Evolutionary conservation across 768 basidiomycete species (phyloP), one percentile per base, ranked within the genome.

Genomic region (Hirschioporus abietinus): DNA sequence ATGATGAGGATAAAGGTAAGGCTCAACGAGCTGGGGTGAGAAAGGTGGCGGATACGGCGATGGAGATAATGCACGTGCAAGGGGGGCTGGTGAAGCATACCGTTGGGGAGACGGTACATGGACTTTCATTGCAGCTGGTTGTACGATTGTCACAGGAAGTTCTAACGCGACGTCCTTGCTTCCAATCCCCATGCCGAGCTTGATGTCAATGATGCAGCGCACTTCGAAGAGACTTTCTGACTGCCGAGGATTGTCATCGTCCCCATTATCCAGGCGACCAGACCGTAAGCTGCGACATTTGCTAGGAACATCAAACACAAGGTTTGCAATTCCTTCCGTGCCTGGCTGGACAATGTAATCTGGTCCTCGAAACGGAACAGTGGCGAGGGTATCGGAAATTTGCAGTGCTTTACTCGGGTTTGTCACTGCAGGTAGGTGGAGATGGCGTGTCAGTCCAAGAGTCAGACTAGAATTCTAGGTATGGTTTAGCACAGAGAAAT

Each of bases 301-400:
- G 61, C 77, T 80, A 5, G 92, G 92, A n/a, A 93, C 85, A 73
- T 93, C 88, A 68, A 95, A 88, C 12, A 92, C 89, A 12, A 95
- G 82, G 71, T 84, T 86, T 0, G 92, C 92, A 1, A 93, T 83
- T 24, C 92, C 92, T 72, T 93, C 92, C 1, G 81, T 82, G 20
- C 90, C 90, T 0, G 91, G 90, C 8, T 82, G 82, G 34, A 93
- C 85, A 35, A 85, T 84, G 69, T 93, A 93, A 71, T 93, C 92
- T 30, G 83, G 81, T 1, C 90, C 91, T 52, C 84, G 84, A 75
- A 89, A 95, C 12, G 88, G 83, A 20, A 93, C 86, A 12, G 83
- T 86, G 1, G 85, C 83, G 27, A 91, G 76, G 0, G 86, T 84
- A 72, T 95, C 93, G 0, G 86, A 87, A 12, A 90, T 79, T 65